Evolutionary conservation across 257 asterid genomes (phyloP), one percentile per base, ranked within the genome.

Genomic region (Rauvolfia tetraphylla): DNA sequence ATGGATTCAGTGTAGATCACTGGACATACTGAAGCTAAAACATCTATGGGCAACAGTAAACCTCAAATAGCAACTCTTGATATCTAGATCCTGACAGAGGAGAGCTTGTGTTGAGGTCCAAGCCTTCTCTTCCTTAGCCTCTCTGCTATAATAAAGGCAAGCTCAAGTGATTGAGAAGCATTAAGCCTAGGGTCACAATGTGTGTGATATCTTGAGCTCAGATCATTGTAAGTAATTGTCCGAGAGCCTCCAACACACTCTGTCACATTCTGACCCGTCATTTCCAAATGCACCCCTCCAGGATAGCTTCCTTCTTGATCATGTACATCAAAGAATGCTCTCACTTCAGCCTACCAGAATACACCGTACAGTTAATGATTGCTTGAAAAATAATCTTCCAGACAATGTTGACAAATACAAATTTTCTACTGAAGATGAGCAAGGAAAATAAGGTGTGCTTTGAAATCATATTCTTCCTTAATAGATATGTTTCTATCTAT

Each of bases 301-400:
- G 96, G 91, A 63, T 82, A 79, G 84, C 94, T 90, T 69, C 96
- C 96, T 86, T 90, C 96, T 86, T 87, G 92, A 80, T 89, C 96
- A 46, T 90, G 94, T 44, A 90, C 96, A 72, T 89, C 96, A 62
- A 90, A 90, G 88, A 90, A 90, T 68, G 96, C 92, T 73, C 83
- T 88, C 76, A 90, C 78, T 87, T 90, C 94, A 67, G 88, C 90
- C 96, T 90, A 79, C 75, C 12, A 75, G 27, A 38, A 67, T 18
- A 42, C 66, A 38, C 25, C 48, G 23, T 33, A 8, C 2, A 3
- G 68, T 41, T 34, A 31, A 36, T 49, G 34, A 27, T 14, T 58
- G 70, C 34, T 25, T 11, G 41, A 46, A 61, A 38, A 17, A 39
- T 7, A 51, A 49, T n/a, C 54, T 14, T 48, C 53, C 4, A 48